A percentile compares a stretch with the other conserved stretches of the same genome.
Conservation (phyloP, 2,329 filamentous ascomycete genomes). For the Neonectria ditissima region DNA sequence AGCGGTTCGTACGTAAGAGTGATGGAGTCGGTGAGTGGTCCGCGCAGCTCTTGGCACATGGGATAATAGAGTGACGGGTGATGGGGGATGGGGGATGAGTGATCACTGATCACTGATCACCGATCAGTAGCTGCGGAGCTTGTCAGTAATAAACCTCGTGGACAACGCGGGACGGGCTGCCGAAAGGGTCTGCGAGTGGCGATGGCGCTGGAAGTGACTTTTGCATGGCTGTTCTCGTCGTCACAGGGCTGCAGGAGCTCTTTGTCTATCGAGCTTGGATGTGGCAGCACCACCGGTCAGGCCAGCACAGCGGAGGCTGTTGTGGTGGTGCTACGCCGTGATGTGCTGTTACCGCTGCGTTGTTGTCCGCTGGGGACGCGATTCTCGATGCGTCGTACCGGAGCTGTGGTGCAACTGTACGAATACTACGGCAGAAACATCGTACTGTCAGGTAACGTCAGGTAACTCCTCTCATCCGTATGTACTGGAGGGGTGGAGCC, state of each 20-base stretch:
- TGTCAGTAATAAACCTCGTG: constrained; percentile 5
- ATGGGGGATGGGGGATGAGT: background rate
- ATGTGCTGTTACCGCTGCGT: background rate
- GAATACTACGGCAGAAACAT: background rate
- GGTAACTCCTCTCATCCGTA: background rate
- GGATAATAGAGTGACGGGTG: background rate
- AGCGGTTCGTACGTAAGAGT: constrained; percentile 43
- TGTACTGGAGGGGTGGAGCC: background rate
- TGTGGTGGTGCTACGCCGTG: constrained; percentile 3
- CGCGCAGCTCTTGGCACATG: constrained; percentile 32
- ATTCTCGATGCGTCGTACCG: background rate
- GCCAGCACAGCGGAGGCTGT: background rate
- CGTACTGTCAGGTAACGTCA: background rate
- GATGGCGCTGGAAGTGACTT: background rate
- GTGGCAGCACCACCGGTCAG: background rate
- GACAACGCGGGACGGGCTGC: constrained; percentile 1
- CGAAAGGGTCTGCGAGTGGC: background rate
- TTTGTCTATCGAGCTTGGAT: background rate
- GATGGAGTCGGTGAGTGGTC: constrained; percentile 45
- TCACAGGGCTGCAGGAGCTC: background rate
- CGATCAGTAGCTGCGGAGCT: background rate
- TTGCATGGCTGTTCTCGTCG: background rate
- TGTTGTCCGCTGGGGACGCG: background rate
- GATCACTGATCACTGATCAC: background rate
- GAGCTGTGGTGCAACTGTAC: background rate